A percentile compares a stretch with the other conserved stretches of the same genome.
phyloP scores from a whole-genome alignment of 441 rosid species.

The Croton setiger region DNA sequence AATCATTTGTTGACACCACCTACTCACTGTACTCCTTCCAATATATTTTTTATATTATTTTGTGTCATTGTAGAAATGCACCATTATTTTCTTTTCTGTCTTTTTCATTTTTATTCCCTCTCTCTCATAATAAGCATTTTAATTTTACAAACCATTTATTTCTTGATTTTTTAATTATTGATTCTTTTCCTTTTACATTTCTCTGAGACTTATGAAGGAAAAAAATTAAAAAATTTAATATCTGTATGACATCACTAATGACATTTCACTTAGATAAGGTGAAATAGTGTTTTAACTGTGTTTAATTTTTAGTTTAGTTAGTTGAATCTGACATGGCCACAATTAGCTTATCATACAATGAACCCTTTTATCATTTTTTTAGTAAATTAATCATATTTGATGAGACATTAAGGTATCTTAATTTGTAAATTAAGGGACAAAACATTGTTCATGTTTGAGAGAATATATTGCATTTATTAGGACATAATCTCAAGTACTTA shows the following conservation, averaged over 20 bases:
- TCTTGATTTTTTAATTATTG: neutral
- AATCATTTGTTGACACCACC: constrained; percentile 28
- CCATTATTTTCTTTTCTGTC: neutral
- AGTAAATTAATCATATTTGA: neutral
- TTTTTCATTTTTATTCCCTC: neutral
- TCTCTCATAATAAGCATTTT: constrained; percentile 4
- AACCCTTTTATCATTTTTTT: constrained; percentile 1
- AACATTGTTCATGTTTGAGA: constrained; percentile 15
- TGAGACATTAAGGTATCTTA: constrained; percentile 6
- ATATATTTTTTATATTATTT: neutral
- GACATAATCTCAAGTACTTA: constrained; percentile 19
- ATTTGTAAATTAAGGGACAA: constrained; percentile 18
- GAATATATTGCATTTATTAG: constrained; percentile 1
- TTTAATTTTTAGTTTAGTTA: neutral
- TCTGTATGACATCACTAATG: constrained; percentile 1
- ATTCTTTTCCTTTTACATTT: constrained; percentile 2
- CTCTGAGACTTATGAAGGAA: constrained; percentile 5
- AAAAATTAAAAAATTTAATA: no score
- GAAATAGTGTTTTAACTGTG: constrained; percentile 1
- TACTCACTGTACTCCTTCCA: constrained; percentile 15
- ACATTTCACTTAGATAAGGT: constrained; percentile 8
- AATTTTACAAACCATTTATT: constrained; percentile 6
- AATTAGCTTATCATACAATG: constrained; percentile 9
- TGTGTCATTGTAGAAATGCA: neutral
- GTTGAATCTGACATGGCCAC: constrained; percentile 28